Base-by-base conservation (phyloP, 176 grass and related monocot species). In the Stipa capillata region DNA sequence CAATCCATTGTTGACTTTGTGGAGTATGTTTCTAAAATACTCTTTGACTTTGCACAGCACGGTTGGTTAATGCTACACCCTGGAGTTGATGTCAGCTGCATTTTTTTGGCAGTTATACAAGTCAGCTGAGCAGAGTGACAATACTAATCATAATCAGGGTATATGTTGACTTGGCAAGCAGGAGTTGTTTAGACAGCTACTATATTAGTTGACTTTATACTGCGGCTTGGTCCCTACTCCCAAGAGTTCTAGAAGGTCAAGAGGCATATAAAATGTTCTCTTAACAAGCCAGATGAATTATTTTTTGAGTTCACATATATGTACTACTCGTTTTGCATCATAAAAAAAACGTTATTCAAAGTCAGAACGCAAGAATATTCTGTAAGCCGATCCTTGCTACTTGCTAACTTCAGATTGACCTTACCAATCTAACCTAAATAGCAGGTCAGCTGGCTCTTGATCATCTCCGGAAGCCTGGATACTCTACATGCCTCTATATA, bases 201-300 rank as follows among this genome's bases (percentile, higher is more conserved):
- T 69, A 28, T 32, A 79, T 80, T 64, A 73, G 68, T 42, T 69
- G 81, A 59, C 74, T 79, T 79, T 39, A 45, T 39, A 45, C 13
- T 8, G 14, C 27, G 64, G 32, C 31, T 51, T 54, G 67, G 59
- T n/a, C n/a, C n/a, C n/a, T n/a, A n/a, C n/a, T 45, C 48, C 36
- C 21, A 43, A 65, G 11, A 7, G 44, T 69, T 88, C 48, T 66
- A 33, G 58, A 88, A 84, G 47, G 65, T 72, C 73, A 83, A 77
- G 24, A 68, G 24, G 50, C 76, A 33, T 17, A 79, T 62, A 17
- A n/a, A n/a, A 60, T 79, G 18, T 63, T 44, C 27, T 36, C 35
- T 33, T 62, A 61, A 49, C 36, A 42, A n/a, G 61, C 36, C 18
- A 18, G 40, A 8, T 28, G n/a, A n/a, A n/a, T n/a, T n/a, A n/a